Evolutionary conservation across 208 protist genomes (phyloP).

Genomic region (Leishmania braziliensis): DNA sequence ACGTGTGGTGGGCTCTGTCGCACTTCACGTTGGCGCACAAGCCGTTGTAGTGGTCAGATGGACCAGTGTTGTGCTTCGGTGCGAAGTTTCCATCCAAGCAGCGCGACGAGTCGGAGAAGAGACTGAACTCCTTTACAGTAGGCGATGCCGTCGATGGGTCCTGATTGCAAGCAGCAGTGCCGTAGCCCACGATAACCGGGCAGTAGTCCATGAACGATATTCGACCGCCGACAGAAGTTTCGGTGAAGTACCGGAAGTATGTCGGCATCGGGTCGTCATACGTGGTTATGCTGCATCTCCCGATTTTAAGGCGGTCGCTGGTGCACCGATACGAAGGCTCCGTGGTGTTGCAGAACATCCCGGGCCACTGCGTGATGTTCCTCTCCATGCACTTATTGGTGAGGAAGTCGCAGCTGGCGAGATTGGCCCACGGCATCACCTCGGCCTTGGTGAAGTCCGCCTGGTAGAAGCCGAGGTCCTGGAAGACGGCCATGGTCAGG

Average conservation of each 20-base stretch:
- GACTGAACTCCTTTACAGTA: background rate
- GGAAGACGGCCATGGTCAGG: conserved; percentile 82
- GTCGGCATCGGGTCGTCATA: too few relatives aligned
- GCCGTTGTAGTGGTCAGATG: too few relatives aligned
- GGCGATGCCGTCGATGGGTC: background rate
- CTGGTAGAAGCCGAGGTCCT: conserved; percentile 83
- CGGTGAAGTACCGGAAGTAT: background rate
- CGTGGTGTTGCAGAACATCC: conserved; percentile 51
- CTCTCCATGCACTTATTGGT: conserved; percentile 45
- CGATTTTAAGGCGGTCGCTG: background rate
- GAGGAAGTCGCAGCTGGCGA: conserved; percentile 60
- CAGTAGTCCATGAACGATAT: conserved; percentile 4
- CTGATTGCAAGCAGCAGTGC: background rate
- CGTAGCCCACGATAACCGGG: background rate
- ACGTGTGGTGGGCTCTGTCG: background rate
- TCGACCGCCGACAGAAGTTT: background rate
- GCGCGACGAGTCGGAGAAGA: conserved; percentile 3
- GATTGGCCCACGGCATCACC: conserved; percentile 76
- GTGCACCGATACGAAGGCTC: background rate
- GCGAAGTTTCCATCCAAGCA: too few relatives aligned
- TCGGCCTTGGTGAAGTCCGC: conserved; percentile 69
- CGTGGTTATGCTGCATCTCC: too few relatives aligned
- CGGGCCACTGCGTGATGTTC: conserved; percentile 31
- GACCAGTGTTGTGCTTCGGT: too few relatives aligned
- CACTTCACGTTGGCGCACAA: conserved; percentile 11